Evolutionary conservation across 805 yeast genomes (phyloP).

Genomic region (Wickerhamiella dianesei): DNA sequence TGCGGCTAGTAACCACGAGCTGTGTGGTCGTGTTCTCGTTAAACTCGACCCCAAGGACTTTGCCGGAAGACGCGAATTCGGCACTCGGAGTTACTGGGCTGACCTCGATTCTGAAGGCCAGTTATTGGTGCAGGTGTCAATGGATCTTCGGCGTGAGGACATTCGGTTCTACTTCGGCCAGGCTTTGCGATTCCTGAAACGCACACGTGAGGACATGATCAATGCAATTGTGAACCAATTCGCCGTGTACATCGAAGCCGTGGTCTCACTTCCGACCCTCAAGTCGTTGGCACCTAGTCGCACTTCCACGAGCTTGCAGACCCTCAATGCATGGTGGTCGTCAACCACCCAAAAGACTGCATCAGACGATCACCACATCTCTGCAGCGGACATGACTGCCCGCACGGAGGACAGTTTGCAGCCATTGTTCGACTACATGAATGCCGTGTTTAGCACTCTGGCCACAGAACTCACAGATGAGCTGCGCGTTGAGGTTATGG

Average conservation of each 20-base stretch:
- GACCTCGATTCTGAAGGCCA: slow-evolving; percentile 60
- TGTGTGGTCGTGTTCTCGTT: slow-evolving; percentile 52
- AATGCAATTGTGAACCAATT: slow-evolving; percentile 63
- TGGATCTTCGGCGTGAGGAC: slow-evolving; percentile 69
- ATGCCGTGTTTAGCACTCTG: slow-evolving; percentile 50
- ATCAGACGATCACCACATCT: neutral
- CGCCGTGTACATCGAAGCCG: slow-evolving; percentile 44
- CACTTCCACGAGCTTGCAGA: slow-evolving; percentile 15
- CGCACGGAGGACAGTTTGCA: slow-evolving; percentile 45
- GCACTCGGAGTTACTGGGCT: slow-evolving; percentile 45
- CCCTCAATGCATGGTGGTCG: neutral
- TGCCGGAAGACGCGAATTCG: slow-evolving; percentile 38
- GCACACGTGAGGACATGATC: slow-evolving; percentile 54
- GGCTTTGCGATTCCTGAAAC: slow-evolving; percentile 49
- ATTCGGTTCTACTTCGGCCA: slow-evolving; percentile 71
- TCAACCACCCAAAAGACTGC: neutral
- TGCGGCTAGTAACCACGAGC: slow-evolving; percentile 39
- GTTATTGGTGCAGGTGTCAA: slow-evolving; percentile 49
- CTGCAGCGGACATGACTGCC: neutral
- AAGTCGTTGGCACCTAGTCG: slow-evolving; percentile 28
- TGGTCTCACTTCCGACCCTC: slow-evolving; percentile 44
- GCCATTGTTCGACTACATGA: slow-evolving; percentile 63
- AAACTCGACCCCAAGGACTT: slow-evolving; percentile 49
- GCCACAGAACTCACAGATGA: slow-evolving; percentile 45
- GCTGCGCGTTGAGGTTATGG: slow-evolving; percentile 49